A percentile compares a stretch with the other conserved stretches of the same genome.
Evolutionary conservation across 1,284 basidiomycete genomes (phyloP).

Genomic region (Marasmius oreades): DNA sequence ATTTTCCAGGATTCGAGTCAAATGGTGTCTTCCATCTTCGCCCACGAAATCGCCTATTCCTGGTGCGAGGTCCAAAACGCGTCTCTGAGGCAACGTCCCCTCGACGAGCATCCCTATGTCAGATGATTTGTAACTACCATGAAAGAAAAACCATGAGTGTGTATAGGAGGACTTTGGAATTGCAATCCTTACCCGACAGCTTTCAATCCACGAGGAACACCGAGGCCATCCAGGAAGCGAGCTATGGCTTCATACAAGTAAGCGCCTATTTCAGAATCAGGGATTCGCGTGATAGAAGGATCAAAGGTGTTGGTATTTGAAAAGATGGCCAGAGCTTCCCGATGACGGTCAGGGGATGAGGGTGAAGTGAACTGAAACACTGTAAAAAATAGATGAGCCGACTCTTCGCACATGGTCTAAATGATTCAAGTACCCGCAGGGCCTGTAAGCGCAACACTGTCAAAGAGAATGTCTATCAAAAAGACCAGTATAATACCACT

Average conservation of each 20-base stretch:
- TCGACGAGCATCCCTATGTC: conserved; percentile 75
- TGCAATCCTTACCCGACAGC: conserved; percentile 59
- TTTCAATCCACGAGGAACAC: conserved; percentile 85
- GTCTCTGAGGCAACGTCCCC: conserved; percentile 84
- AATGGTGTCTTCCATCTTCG: conserved; percentile 75
- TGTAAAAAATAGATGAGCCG: conserved; percentile 17
- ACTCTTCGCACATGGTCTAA: background rate
- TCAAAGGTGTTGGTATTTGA: conserved; percentile 60
- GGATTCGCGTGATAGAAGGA: conserved; percentile 68
- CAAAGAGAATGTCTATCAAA: background rate
- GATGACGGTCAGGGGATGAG: conserved; percentile 86
- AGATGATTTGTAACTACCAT: conserved; percentile 50
- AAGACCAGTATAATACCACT: background rate
- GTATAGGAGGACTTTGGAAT: background rate
- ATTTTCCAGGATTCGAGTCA: conserved; percentile 72
- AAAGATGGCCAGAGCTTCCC: conserved; percentile 87
- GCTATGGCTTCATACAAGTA: conserved; percentile 89
- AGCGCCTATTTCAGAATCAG: conserved; percentile 79
- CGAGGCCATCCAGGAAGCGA: conserved; percentile 83
- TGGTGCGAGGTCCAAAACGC: conserved; percentile 86
- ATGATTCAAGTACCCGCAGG: conserved; percentile 53
- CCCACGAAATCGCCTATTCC: conserved; percentile 78
- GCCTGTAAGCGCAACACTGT: conserved; percentile 81
- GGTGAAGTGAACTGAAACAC: conserved; percentile 95
- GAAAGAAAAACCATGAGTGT: background rate